Evolutionary conservation across 129 eudicot species (phyloP), one percentile per base, ranked within the genome.

Genomic region (Kitagawia praeruptora): DNA sequence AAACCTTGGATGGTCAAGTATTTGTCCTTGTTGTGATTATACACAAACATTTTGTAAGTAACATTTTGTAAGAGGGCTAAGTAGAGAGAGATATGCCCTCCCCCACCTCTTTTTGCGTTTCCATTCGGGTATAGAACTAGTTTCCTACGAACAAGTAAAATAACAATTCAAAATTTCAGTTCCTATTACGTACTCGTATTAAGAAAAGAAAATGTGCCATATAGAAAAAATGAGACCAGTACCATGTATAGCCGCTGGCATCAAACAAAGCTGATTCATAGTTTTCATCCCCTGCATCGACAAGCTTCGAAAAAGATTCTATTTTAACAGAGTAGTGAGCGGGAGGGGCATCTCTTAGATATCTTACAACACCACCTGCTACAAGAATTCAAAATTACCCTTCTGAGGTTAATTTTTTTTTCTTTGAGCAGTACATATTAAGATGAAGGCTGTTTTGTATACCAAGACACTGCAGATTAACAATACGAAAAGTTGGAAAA

Each of bases 1-100:
- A 14, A 18, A 67, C 73, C 73, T 67, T 67, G 74, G 44, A 69
- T 69, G 21, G 74, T 69, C 23, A 69, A 69, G 74, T 69, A 69
- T 14, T 69, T 13, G 16, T 69, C 74, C 23, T 37, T 69, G 0
- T 69, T 12, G 41, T 37, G 23, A 31, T 69, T 44, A 27, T 13
- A 69, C 8, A 69, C 74, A 34, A 69, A 31, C 41, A 31, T 31
- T 9, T 69, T 69, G n/a, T 28, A 69, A 10, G 44, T 69, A 15
- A 69, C 44, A 15, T n/a, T n/a, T n/a, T n/a, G n/a, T n/a, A n/a
- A n/a, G n/a, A 34, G 4, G 15, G 44, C 74, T 69, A 69, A 4
- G 12, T 69, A 69, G 37, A 69, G 74, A 34, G 74, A 69, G 0
- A 69, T 28, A 61, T 27, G 31, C 5, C 37, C 34, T n/a, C 34